Evolutionary conservation across 192 early-diverging fungal species (phyloP).

Genomic region (Backusella psychrophila): DNA sequence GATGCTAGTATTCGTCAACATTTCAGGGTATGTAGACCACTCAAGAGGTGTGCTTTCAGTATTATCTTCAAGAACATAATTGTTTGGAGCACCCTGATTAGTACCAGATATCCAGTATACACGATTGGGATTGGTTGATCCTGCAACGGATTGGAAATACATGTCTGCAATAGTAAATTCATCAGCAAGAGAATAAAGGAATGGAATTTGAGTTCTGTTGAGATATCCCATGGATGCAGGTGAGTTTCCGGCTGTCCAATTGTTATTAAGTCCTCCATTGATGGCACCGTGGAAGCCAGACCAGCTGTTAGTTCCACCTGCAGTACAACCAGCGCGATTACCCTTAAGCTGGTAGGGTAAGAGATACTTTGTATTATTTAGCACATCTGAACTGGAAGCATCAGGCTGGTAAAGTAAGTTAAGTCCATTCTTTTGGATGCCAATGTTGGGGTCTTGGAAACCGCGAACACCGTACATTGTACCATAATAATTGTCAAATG

Average conservation of each 20-base stretch:
- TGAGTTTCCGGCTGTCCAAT: slow-evolving; percentile 21
- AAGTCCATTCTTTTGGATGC: slow-evolving; percentile 19
- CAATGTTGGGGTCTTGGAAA: slow-evolving; percentile 26
- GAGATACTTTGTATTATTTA: slow-evolving; percentile 17
- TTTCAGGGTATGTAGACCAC: slow-evolving; percentile 23
- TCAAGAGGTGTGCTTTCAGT: slow-evolving; percentile 10
- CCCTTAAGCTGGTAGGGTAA: slow-evolving; percentile 20
- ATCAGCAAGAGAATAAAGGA: slow-evolving; percentile 19
- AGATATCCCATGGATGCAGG: slow-evolving; percentile 26
- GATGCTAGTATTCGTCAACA: slow-evolving; percentile 20
- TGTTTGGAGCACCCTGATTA: slow-evolving; percentile 1
- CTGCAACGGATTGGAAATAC: slow-evolving; percentile 19
- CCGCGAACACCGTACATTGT: slow-evolving; percentile 24
- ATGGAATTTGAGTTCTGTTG: slow-evolving; percentile 17
- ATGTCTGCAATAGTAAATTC: slow-evolving; percentile 24
- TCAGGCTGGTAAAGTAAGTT: slow-evolving; percentile 24
- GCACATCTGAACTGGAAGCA: not conserved
- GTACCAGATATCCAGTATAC: not conserved
- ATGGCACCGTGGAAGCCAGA: slow-evolving; percentile 9
- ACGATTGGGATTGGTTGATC: slow-evolving; percentile 23
- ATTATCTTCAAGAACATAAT: slow-evolving; percentile 24
- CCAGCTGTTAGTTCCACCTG: slow-evolving; percentile 24
- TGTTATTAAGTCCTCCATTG: slow-evolving; percentile 16
- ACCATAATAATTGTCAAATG: slow-evolving; percentile 28
- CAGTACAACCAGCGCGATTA: slow-evolving; percentile 25